A percentile compares a stretch with the other conserved stretches of the same genome.
Evolutionary conservation across 768 basidiomycete genomes (phyloP).

Genomic region (Chalciporus piperatus): DNA sequence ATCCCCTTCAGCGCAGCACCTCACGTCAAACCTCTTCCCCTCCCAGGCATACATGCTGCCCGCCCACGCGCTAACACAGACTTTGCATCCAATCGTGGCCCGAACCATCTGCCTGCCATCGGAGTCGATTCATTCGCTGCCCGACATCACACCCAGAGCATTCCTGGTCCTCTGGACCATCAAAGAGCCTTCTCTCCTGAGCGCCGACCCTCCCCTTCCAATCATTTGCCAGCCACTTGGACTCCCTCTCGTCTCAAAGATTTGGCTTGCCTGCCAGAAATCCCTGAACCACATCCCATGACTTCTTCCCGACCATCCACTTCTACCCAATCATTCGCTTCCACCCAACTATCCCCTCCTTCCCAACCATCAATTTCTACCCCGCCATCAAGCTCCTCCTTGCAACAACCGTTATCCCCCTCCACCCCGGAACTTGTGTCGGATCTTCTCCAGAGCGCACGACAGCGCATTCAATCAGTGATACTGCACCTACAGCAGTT

Average conservation of each 20-base stretch:
- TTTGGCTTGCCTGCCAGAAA: not conserved
- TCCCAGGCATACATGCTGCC: not conserved
- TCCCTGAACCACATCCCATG: slow-evolving; percentile 2
- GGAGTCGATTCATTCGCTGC: slow-evolving; percentile 5
- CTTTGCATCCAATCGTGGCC: slow-evolving; percentile 2
- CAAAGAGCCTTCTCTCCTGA: slow-evolving; percentile 7
- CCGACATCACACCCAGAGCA: slow-evolving; percentile 22
- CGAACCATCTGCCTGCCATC: slow-evolving; percentile 9
- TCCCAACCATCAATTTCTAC: not conserved
- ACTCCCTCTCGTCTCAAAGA: slow-evolving; percentile 9
- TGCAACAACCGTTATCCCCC: slow-evolving; percentile 52
- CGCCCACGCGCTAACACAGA: slow-evolving; percentile 31
- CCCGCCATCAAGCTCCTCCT: too few species aligned
- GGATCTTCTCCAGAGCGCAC: slow-evolving; percentile 56
- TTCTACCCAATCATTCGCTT: not conserved
- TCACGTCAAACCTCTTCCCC: slow-evolving; percentile 6
- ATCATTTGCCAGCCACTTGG: not conserved
- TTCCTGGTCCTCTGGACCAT: slow-evolving; percentile 1
- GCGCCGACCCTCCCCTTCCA: not conserved
- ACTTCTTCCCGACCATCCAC: not conserved
- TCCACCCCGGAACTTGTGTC: slow-evolving; percentile 54
- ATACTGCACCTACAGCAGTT: slow-evolving; percentile 54
- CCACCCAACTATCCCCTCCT: too few species aligned
- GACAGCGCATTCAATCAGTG: slow-evolving; percentile 57
- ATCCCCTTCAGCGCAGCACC: not conserved